phyloP scores from a whole-genome alignment of 2,329 filamentous ascomycete species.

The Alternaria arborescens region DNA sequence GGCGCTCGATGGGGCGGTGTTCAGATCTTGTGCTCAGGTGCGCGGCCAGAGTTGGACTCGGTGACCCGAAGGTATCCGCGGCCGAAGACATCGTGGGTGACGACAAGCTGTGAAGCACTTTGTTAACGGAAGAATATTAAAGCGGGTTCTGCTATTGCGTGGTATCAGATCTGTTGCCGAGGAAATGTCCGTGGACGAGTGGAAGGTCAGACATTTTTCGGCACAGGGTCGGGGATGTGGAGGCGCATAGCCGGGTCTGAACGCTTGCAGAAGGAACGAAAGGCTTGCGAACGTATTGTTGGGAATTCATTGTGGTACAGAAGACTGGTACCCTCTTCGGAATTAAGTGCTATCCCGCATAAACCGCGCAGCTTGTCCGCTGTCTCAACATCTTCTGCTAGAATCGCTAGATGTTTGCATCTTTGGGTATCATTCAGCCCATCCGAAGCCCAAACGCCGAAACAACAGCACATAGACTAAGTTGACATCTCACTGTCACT shows the following conservation, averaged over 20 bases:
- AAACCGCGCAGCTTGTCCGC: background rate
- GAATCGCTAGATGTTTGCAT: background rate
- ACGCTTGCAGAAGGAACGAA: conserved; percentile 4
- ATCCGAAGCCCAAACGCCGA: conserved; percentile 5
- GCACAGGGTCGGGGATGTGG: conserved; percentile 9
- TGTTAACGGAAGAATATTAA: conserved; percentile 4
- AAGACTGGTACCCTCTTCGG: background rate
- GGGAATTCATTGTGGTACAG: background rate
- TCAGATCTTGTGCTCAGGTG: conserved; percentile 10
- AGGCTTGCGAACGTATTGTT: conserved; percentile 4
- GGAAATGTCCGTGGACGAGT: conserved; percentile 2
- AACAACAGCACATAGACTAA: background rate
- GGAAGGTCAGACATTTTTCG: conserved; percentile 6
- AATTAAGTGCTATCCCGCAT: background rate
- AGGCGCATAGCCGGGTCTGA: background rate
- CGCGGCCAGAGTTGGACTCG: conserved; percentile 6
- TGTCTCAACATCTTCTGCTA: conserved; percentile 5
- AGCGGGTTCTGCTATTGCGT: background rate
- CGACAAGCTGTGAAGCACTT: conserved; percentile 8
- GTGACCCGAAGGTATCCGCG: conserved; percentile 22
- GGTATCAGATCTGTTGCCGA: conserved; percentile 2
- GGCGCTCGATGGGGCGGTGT: conserved; percentile 4
- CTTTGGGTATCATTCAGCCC: conserved; percentile 8
- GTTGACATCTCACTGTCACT: conserved; percentile 15
- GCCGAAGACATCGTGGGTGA: conserved; percentile 18